Evolutionary conservation across 345 rosid species (phyloP), one percentile per base, ranked within the genome.

Genomic region (Boechera retrofracta): DNA sequence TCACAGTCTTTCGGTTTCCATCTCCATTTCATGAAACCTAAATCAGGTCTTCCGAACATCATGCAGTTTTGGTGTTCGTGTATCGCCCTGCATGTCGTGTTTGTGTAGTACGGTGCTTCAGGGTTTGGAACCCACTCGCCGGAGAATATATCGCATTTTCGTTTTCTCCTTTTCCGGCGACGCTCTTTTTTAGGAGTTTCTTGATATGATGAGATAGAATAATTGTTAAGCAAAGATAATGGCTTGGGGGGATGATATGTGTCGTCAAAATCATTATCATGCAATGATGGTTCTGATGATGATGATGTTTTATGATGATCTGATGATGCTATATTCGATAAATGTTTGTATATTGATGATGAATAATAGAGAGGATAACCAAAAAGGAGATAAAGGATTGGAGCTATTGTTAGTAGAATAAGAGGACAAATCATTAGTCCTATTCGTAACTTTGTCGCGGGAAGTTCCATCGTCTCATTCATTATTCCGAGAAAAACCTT

Each of bases 61-160:
- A 89, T 82, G 87, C 97, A 93, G 75, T 93, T 90, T 75, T 93
- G 98, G 67, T 93, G 90, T 77, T 90, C 94, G 32, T 90, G 96
- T 54, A 93, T 93, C 0, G 98, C 93, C 88, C 88, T 86, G 24
- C 97, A 89, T 36, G 93, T 90, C 73, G 79, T 71, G 84, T 93
- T 93, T 12, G 89, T 89, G 86, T 93, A 93, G 67, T 90, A 93
- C 0, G 98, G 96, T 0, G 86, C 97, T 36, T 83, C 79, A 0
- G 69, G 85, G 73, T 90, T 86, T 16, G 83, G 84, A 3, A 88
- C 83, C 98, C 97, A 93, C 58, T 93, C 97, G 10, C 98, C 98
- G 0, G 82, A 53, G 83, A 86, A 90, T 66, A 93, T 49, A 60
- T 90, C 98, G 33, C 98, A 92, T 10, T 76, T 67, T 29, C 45